Evolutionary conservation across 2,329 filamentous ascomycete species (phyloP).

Genomic region (Malbranchea zuffiana): DNA sequence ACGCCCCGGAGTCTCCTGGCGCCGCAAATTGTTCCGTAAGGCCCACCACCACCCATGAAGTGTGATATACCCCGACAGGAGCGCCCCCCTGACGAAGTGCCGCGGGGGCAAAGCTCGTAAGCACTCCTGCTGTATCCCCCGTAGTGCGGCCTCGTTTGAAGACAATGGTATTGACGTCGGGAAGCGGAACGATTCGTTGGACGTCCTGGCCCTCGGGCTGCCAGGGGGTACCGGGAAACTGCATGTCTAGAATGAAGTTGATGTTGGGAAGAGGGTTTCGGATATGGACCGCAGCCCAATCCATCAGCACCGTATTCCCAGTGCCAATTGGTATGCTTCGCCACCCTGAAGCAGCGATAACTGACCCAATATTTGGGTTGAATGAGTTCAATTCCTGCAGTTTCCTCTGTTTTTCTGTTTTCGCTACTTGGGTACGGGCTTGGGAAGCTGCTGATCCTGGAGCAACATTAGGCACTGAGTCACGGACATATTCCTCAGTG

Average conservation of each 20-base stretch:
- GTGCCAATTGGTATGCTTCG: background rate
- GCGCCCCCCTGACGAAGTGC: background rate
- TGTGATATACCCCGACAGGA: background rate
- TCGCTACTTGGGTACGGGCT: background rate
- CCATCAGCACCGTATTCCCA: background rate
- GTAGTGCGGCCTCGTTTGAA: background rate
- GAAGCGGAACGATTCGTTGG: background rate
- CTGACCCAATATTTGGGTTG: slow-evolving; percentile 3
- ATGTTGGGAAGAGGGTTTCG: background rate
- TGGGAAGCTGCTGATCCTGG: no score
- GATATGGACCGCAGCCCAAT: slow-evolving; percentile 1
- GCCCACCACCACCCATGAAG: background rate
- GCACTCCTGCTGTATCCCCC: background rate
- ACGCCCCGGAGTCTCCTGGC: slow-evolving; percentile 1
- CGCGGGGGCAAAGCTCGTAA: background rate
- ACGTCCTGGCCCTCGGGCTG: background rate
- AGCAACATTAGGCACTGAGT: no score
- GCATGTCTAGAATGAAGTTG: background rate
- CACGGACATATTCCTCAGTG: no score
- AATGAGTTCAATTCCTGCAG: slow-evolving; percentile 1
- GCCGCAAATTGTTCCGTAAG: background rate
- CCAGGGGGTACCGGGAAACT: background rate
- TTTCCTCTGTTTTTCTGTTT: background rate
- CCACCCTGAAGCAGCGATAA: background rate
- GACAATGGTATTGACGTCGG: background rate